A percentile compares a stretch with the other conserved stretches of the same genome.
Evolutionary conservation across 2,329 filamentous ascomycete genomes (phyloP).

Genomic region (Cyclaneusma minus): DNA sequence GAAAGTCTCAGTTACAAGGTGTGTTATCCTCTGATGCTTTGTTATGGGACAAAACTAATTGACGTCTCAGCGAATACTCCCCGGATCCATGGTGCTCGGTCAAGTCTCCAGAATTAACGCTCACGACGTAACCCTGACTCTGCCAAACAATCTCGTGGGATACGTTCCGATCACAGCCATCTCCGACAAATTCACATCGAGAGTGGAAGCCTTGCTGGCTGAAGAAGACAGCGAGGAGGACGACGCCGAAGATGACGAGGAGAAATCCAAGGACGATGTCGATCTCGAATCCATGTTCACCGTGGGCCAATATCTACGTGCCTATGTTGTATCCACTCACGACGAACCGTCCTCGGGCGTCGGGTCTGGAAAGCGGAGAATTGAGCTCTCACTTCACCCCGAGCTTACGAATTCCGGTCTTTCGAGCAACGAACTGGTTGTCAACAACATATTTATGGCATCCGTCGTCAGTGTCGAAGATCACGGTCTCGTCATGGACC

Average conservation of each 20-base stretch:
- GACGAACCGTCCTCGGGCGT: slow-evolving; percentile 40
- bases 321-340: slow-evolving; percentile 64
- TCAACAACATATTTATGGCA: slow-evolving; percentile 70
- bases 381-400: slow-evolving; percentile 77
- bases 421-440: slow-evolving; percentile 54
- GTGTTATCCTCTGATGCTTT: slow-evolving; percentile 16
- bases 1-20: slow-evolving; percentile 86
- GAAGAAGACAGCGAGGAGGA: slow-evolving; percentile 43
- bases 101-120: slow-evolving; percentile 70
- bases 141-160: slow-evolving; percentile 87
- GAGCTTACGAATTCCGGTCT: slow-evolving; percentile 64
- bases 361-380: slow-evolving; percentile 49
- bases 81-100: slow-evolving; percentile 77
- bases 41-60: slow-evolving; percentile 6
- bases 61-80: slow-evolving; percentile 70
- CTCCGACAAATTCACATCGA: slow-evolving; percentile 62
- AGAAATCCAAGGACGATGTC: slow-evolving; percentile 40
- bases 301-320: slow-evolving; percentile 77
- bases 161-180: slow-evolving; percentile 88
- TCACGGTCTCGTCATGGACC: slow-evolving; percentile 84
- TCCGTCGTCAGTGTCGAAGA: slow-evolving; percentile 88
- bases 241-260: slow-evolving; percentile 35
- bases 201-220: slow-evolving; percentile 51
- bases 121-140: slow-evolving; percentile 62
- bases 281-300: slow-evolving; percentile 63